These are phyloP conservation scores for Syncephalastrum racemosum DNA, from an alignment of 371 early-diverging fungal genomes.

Conservation along the genomic window DNA sequence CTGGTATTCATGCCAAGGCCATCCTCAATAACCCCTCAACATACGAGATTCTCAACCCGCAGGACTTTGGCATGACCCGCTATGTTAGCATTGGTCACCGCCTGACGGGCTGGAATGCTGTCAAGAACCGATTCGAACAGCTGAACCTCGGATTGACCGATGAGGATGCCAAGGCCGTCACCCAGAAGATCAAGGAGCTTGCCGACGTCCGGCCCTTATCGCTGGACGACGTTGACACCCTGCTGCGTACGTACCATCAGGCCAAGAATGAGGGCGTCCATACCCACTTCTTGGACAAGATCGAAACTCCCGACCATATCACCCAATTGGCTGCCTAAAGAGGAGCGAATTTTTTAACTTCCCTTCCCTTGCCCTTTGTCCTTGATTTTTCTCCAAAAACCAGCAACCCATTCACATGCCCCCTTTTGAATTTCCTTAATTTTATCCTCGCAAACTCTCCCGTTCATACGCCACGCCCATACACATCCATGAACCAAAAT, in stretches of 20 bases:
- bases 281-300: constrained; percentile 16
- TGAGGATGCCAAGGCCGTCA: constrained; percentile 87
- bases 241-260: constrained; percentile 35
- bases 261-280: constrained; percentile 32
- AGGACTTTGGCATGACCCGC: constrained; percentile 95
- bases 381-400: too few relatives aligned
- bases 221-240: constrained; percentile 36
- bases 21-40: constrained; percentile 94
- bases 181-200: constrained; percentile 86
- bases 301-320: constrained; percentile 29
- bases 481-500: too few relatives aligned
- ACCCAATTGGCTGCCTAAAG: constrained; percentile 6
- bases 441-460: too few relatives aligned
- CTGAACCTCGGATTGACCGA: constrained; percentile 78
- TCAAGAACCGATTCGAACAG: constrained; percentile 93
- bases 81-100: constrained; percentile 94
- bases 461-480: too few relatives aligned
- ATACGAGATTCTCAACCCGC: constrained; percentile 93
- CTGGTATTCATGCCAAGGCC: constrained; percentile 97
- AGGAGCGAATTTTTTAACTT: too few relatives aligned
- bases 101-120: constrained; percentile 97
- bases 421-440: too few relatives aligned
- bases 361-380: too few relatives aligned
- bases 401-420: too few relatives aligned
- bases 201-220: constrained; percentile 73